Evolutionary conservation across 257 asterid genomes (phyloP).

Genomic region (Apocynum venetum): DNA sequence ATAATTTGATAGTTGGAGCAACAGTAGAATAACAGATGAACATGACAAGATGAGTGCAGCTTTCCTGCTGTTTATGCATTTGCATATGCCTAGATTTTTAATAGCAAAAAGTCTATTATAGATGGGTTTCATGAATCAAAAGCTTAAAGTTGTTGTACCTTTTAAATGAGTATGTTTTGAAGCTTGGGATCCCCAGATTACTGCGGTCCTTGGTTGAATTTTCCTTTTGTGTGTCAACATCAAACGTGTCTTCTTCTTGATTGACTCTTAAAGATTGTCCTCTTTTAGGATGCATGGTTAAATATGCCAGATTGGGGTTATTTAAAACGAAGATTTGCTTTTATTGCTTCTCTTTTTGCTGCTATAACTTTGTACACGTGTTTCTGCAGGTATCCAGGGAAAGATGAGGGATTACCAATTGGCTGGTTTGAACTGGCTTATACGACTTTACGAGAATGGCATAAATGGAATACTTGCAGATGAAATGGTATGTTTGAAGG

Average conservation of each 20-base stretch:
- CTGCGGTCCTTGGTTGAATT: neutral
- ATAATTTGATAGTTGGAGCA: no score
- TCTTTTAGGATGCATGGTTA: neutral
- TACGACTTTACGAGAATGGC: conserved; percentile 95
- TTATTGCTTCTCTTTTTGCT: neutral
- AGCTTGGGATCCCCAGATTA: neutral
- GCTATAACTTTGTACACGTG: neutral
- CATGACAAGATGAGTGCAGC: no score
- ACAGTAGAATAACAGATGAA: no score
- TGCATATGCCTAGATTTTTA: neutral
- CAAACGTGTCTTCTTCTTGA: neutral
- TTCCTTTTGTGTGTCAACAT: neutral
- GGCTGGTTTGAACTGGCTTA: conserved; percentile 98
- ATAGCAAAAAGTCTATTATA: neutral
- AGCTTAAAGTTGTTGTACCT: neutral
- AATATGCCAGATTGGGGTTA: neutral
- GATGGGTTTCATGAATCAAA: neutral
- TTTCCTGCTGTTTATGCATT: neutral
- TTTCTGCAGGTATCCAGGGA: conserved; percentile 80
- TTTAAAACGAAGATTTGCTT: no score
- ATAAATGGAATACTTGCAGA: conserved; percentile 98
- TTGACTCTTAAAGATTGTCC: neutral
- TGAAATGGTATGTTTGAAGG: conserved; percentile 66
- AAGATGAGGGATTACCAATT: conserved; percentile 99
- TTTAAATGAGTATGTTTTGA: neutral